A percentile compares a stretch with the other conserved stretches of the same genome.
Conservation (phyloP, 345 rosid species). For the Hirschfeldia incana region DNA sequence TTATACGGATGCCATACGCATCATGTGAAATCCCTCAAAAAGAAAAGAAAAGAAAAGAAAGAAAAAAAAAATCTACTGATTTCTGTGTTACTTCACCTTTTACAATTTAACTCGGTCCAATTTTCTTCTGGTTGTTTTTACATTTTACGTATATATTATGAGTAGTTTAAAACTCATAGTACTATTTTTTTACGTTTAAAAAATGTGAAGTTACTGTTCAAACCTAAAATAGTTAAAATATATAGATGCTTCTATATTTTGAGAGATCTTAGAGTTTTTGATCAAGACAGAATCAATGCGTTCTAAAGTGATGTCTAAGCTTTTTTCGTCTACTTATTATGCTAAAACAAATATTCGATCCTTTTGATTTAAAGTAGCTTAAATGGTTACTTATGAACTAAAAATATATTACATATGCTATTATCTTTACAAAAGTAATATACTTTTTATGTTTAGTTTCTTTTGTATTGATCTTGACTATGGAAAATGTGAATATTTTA, state of each 20-base stretch:
- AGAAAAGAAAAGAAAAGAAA: not conserved
- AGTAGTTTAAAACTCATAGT: not conserved
- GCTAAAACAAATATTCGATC: not conserved
- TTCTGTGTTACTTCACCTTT: constrained; percentile 13
- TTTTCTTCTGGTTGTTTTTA: not conserved
- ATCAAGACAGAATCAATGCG: not conserved
- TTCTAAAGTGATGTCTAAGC: not conserved
- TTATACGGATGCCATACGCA: constrained; percentile 33
- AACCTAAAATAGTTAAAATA: not conserved
- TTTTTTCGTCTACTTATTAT: not conserved
- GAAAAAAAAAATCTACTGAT: not conserved
- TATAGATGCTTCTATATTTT: not conserved
- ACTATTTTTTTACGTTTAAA: not conserved
- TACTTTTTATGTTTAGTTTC: not conserved
- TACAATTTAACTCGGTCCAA: constrained; percentile 12
- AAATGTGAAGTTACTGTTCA: not conserved
- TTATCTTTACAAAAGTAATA: not conserved
- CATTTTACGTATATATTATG: not conserved
- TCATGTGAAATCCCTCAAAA: constrained; percentile 24
- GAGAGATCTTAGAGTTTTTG: not conserved
- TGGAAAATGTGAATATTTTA: not conserved
- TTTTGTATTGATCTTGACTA: not conserved
- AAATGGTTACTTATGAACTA: not conserved
- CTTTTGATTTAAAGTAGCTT: not conserved
- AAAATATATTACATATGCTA: not conserved